phyloP scores from a whole-genome alignment of 306 rosid genomes.

The Amphicarpaea edgeworthii region DNA sequence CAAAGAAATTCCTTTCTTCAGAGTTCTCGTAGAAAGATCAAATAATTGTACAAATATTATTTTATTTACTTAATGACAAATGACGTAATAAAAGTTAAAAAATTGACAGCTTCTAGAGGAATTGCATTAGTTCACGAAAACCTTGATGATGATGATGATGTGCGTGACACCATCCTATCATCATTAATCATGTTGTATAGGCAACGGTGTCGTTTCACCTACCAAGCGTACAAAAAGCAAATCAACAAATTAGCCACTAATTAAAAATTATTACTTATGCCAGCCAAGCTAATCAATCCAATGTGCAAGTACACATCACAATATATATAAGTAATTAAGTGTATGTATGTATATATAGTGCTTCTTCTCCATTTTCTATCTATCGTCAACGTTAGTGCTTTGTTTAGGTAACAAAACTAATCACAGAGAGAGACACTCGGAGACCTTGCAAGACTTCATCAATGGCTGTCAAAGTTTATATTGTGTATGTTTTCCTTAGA shows the following conservation, averaged over 20 bases:
- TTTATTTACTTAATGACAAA: not conserved
- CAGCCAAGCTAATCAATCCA: constrained; percentile 32
- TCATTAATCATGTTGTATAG: constrained; percentile 58
- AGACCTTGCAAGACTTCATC: constrained; percentile 45
- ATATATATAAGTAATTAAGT: not conserved
- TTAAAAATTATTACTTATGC: constrained; percentile 33
- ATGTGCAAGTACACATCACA: constrained; percentile 42
- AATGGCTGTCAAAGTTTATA: constrained; percentile 92
- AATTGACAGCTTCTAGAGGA: constrained; percentile 53
- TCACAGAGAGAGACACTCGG: constrained; percentile 21
- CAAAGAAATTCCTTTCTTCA: too few relatives aligned
- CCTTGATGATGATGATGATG: constrained; percentile 59
- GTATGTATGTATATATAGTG: constrained; percentile 44
- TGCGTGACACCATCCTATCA: constrained; percentile 87
- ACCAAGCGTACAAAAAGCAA: constrained; percentile 8
- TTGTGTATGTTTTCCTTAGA: constrained; percentile 67
- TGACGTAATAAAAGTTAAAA: constrained; percentile 19
- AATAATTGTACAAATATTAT: not conserved
- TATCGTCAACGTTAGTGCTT: constrained; percentile 45
- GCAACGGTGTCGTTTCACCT: constrained; percentile 52
- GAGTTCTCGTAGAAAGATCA: too few relatives aligned
- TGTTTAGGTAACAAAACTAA: constrained; percentile 6
- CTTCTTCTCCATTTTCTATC: constrained; percentile 22
- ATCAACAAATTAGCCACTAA: constrained; percentile 22
- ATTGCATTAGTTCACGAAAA: constrained; percentile 39